Evolutionary conservation across 164 flowering plant species (phyloP).

Genomic region (Saururus chinensis): DNA sequence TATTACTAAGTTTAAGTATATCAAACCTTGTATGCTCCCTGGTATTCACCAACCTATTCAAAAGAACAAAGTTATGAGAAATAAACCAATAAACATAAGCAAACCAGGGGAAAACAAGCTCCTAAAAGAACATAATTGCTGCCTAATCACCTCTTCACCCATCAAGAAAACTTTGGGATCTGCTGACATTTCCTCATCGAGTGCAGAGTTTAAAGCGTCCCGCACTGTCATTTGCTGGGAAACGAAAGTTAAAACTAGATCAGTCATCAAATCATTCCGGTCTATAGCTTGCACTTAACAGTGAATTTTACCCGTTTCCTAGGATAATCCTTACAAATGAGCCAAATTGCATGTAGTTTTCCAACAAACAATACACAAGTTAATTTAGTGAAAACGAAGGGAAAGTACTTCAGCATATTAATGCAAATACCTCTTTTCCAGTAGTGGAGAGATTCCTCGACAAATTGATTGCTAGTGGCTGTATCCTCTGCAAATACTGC

Average conservation of each 20-base stretch:
- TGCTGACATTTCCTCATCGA: slow-evolving; percentile 65
- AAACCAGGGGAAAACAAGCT: not conserved
- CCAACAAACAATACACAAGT: not conserved
- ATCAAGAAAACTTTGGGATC: slow-evolving; percentile 59
- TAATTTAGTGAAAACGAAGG: not conserved
- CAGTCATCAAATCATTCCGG: not conserved
- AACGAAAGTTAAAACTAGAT: not conserved
- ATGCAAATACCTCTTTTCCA: slow-evolving; percentile 10
- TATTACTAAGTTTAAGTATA: not conserved
- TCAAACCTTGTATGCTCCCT: slow-evolving; percentile 98
- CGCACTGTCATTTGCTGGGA: slow-evolving; percentile 40
- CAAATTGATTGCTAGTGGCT: not conserved
- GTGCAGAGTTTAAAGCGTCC: slow-evolving; percentile 55
- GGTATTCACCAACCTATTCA: slow-evolving; percentile 88
- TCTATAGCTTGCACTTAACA: not conserved
- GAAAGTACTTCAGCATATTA: not conserved
- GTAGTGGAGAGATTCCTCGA: slow-evolving; percentile 7
- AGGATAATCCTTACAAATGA: not conserved
- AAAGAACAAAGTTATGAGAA: slow-evolving; percentile 4
- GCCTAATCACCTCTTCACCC: slow-evolving; percentile 42
- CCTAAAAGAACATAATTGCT: not conserved
- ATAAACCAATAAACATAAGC: not conserved
- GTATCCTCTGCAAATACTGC: slow-evolving; percentile 7
- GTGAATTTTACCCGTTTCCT: too few species aligned
- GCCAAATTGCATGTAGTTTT: not conserved